Evolutionary conservation across 1,284 basidiomycete species (phyloP).

Genomic region (Cystobasidium slooffiae): DNA sequence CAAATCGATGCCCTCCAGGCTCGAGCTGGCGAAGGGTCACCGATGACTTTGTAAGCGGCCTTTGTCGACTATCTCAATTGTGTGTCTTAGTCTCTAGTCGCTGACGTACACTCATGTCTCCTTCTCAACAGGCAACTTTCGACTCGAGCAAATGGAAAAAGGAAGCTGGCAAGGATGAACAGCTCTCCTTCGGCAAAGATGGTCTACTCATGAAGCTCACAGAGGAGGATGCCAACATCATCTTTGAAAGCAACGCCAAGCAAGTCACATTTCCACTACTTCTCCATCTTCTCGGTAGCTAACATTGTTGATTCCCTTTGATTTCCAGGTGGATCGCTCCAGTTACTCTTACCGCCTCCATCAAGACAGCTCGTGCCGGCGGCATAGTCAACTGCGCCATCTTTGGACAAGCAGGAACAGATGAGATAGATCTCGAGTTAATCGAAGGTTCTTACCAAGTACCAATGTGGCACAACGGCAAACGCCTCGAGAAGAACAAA

Average conservation of each 20-base stretch:
- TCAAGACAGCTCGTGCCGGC: conserved; percentile 25
- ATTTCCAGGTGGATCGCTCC: conserved; percentile 17
- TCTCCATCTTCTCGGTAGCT: neutral
- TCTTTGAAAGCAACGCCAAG: conserved; percentile 10
- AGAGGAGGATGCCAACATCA: conserved; percentile 8
- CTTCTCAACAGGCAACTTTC: neutral
- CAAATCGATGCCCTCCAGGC: conserved; percentile 6
- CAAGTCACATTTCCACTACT: neutral
- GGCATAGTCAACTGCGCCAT: conserved; percentile 32
- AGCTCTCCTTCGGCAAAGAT: conserved; percentile 22
- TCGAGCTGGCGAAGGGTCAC: neutral
- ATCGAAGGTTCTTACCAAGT: conserved; percentile 20
- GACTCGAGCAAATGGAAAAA: conserved; percentile 14
- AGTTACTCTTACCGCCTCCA: conserved; percentile 10
- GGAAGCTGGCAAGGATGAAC: conserved; percentile 5
- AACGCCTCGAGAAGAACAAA: conserved; percentile 16
- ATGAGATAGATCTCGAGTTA: conserved; percentile 39
- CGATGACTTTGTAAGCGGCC: conserved; percentile 17
- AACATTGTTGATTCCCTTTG: neutral
- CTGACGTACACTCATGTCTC: neutral
- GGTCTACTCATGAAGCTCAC: conserved; percentile 29
- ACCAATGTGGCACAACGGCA: conserved; percentile 36
- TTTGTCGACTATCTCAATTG: neutral
- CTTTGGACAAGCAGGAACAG: conserved; percentile 27
- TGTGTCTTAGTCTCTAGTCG: neutral